Base-by-base conservation (phyloP, 2,329 filamentous ascomycete genomes). In the Xylaria sp. region DNA sequence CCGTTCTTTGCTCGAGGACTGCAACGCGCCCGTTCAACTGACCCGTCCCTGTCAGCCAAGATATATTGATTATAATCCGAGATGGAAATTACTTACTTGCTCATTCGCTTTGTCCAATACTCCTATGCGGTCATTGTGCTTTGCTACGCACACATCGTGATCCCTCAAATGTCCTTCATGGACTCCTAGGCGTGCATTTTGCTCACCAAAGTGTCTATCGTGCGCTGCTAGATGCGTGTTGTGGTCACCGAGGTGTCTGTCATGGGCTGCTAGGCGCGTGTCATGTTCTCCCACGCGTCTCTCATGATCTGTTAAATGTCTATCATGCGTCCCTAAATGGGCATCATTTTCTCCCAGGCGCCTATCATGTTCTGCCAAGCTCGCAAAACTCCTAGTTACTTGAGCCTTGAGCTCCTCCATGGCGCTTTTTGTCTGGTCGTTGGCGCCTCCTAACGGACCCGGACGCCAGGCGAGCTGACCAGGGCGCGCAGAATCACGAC, bases 391-490 rank as follows among this genome's bases (percentile, higher is more conserved):
- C 40, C 65, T 64, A 18, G 65, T 70, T 40, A 70, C 6, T 35
- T 72, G 70, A n/a, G 65, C 53, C 44, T 72, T 72, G 21, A 72
- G 44, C 2, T 72, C 70, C 18, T 72, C 70, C 27, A 70, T 25
- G 5, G 63, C 60, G 47, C 48, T 67, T 48, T 72, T 72, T 9
- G 63, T 51, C 42, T 68, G 68, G 27, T 72, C 68, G 18, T 23
- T 53, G 12, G 63, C 16, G 8, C 42, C 63, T 18, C 70, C 70
- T 5, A 72, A 54, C 16, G 68, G 70, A 9, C 70, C 70, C 16
- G 70, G 70, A 3, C 70, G 70, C 70, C 70, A 72, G 54, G 70
- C 53, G 25, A 54, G 61, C 50, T 65, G 69, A 37, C 37, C 40
- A 25, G 70, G 48, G 5, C 70, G 68, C 18, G 47, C 44, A 23